Evolutionary conservation across 2,329 filamentous ascomycete species (phyloP).

Genomic region (Mycosphaerella arachidis): DNA sequence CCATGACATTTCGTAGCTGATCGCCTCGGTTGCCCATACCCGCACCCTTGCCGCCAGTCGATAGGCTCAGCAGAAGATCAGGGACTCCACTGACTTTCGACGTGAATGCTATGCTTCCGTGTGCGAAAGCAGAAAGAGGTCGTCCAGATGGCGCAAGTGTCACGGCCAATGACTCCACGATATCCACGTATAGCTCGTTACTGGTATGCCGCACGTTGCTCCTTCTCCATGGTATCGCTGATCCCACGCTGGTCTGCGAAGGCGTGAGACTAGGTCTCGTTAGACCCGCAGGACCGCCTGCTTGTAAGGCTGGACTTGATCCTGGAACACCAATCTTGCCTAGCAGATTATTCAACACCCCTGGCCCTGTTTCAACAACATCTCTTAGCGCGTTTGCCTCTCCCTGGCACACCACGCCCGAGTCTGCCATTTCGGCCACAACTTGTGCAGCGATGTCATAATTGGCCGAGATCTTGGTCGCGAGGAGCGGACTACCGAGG

Average conservation of each 20-base stretch:
- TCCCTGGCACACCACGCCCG: conserved; percentile 79
- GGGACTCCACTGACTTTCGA: conserved; percentile 92
- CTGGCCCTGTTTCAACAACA: conserved; percentile 78
- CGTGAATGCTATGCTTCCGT: conserved; percentile 91
- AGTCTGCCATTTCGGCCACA: conserved; percentile 93
- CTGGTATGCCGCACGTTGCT: conserved; percentile 92
- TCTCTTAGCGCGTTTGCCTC: conserved; percentile 91
- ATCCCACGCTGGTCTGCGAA: conserved; percentile 27
- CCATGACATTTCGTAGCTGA: conserved; percentile 54
- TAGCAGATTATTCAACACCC: conserved; percentile 81
- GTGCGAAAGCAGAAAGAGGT: conserved; percentile 78
- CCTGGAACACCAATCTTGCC: conserved; percentile 81
- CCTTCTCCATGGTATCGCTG: conserved; percentile 78
- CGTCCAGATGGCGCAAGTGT: conserved; percentile 87
- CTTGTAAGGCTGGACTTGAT: conserved; percentile 25
- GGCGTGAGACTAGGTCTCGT: conserved; percentile 14
- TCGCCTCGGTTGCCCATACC: conserved; percentile 55
- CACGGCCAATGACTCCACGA: conserved; percentile 83
- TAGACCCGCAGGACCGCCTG: conserved; percentile 16
- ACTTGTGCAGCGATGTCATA: conserved; percentile 95
- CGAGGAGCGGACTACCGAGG: conserved; percentile 78
- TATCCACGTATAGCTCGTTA: conserved; percentile 94
- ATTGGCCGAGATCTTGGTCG: conserved; percentile 78
- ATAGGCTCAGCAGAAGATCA: conserved; percentile 77
- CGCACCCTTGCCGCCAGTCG: conserved; percentile 74